Conservation (phyloP, 192 early-diverging fungal genomes). For the Backusella westeae region DNA sequence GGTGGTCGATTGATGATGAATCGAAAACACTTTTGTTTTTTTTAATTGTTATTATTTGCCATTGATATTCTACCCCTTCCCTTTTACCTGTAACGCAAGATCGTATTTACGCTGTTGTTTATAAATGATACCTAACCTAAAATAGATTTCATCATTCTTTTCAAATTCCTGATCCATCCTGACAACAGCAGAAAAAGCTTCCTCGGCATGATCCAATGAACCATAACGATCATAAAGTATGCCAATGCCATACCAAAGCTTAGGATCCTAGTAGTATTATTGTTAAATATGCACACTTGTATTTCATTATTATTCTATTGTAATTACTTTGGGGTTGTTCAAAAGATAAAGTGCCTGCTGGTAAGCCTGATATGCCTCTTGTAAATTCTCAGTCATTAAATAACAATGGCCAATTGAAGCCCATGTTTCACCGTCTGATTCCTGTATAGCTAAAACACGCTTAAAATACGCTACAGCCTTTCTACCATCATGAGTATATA, state of each 20-base stretch:
- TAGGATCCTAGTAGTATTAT: conserved; percentile 74
- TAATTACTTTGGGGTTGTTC: conserved; percentile 78
- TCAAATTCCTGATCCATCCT: conserved; percentile 96
- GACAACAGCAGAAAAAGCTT: conserved; percentile 94
- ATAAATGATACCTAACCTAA: conserved; percentile 97
- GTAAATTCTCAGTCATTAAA: conserved; percentile 94
- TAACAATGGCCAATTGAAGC: conserved; percentile 92
- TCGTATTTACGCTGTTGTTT: conserved; percentile 86
- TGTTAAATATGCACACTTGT: background rate
- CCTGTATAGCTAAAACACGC: conserved; percentile 79
- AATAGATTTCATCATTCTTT: conserved; percentile 98
- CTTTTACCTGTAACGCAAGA: conserved; percentile 60
- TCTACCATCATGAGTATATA: background rate
- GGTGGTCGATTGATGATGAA: conserved; percentile 86
- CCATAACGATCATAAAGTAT: conserved; percentile 98
- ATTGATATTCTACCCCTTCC: background rate
- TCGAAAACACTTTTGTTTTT: conserved; percentile 74
- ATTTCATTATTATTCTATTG: background rate
- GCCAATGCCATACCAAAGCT: conserved; percentile 99
- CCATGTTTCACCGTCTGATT: conserved; percentile 91
- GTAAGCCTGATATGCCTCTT: conserved; percentile 93
- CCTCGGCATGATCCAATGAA: conserved; percentile 96
- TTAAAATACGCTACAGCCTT: conserved; percentile 91
- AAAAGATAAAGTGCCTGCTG: conserved; percentile 95
- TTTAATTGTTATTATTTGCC: background rate